Evolutionary conservation across 1,139 yeast species (phyloP).

Genomic region (Pneumocystis oryctolagi): DNA sequence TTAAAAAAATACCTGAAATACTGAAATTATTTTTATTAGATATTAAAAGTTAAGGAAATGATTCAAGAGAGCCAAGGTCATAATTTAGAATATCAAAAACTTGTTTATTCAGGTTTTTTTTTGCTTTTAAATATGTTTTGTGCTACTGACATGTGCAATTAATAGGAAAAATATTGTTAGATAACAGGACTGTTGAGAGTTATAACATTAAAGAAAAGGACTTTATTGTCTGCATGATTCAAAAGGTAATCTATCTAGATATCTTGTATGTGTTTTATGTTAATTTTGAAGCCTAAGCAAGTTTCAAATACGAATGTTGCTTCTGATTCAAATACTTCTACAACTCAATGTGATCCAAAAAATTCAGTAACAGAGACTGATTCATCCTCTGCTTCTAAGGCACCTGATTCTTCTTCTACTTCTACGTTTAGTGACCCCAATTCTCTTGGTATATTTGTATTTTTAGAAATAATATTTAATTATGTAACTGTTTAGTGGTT

Average conservation of each 20-base stretch:
- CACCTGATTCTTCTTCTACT: conserved; percentile 18
- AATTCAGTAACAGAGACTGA: conserved; percentile 15
- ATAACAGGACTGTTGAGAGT: conserved; percentile 56
- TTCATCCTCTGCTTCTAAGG: conserved; percentile 19
- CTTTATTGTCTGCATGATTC: conserved; percentile 79
- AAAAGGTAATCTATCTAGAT: conserved; percentile 7
- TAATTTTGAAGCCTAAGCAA: background rate
- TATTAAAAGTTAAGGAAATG: conserved; percentile 55
- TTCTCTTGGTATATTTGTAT: conserved; percentile 21
- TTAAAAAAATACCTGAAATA: background rate
- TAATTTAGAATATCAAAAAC: conserved; percentile 63
- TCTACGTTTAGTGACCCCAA: conserved; percentile 21
- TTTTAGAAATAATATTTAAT: conserved; percentile 20
- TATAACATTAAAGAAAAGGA: conserved; percentile 78
- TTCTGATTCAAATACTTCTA: background rate
- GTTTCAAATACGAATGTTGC: background rate
- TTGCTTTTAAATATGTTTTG: background rate
- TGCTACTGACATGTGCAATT: conserved; percentile 2
- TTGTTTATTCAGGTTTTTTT: conserved; percentile 64
- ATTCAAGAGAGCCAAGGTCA: conserved; percentile 56
- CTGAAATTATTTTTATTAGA: conserved; percentile 24
- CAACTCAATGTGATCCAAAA: conserved; percentile 20
- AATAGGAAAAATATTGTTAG: conserved; percentile 61
- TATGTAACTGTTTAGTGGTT: conserved; percentile 33
- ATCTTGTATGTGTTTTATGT: background rate